Evolutionary conservation across 1,139 yeast genomes (phyloP), one percentile per base, ranked within the genome.

Genomic region (Pneumocystis jirovecii): DNA sequence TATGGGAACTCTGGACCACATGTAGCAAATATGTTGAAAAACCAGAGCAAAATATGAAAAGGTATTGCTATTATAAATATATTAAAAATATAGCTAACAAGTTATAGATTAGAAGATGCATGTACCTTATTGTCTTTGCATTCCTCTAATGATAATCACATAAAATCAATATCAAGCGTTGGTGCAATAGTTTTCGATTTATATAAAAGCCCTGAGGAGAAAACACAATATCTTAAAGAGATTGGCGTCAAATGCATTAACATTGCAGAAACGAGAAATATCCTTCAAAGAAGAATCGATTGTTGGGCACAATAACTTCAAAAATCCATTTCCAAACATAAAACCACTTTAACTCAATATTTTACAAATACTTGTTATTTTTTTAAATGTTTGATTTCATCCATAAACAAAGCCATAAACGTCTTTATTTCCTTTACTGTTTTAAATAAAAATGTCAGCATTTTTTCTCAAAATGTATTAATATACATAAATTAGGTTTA

Each of bases 1-100:
- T 66, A 25, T 61, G 61, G 45, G 68, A 65, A 60, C 35, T 65
- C 34, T 64, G 66, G 66, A 39, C 60, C 34, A 45, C 64, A 1
- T 65, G 64, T 42, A 60, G 64, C 8, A 62, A 50, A 17, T 64
- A 40, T 35, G 64, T 65, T 25, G 62, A 63, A 57, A 60, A 62
- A 60, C 65, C 67, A 3, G 67, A 65, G 37, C 57, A 42, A 21
- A 39, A 60, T 60, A 39, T 60, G 44, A 39, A 60, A 31, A 60
- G 25, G 61, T 31, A 25, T 31, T 10, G 7, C 21, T 42, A 42
- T 42, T 19, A 39, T 12, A 42, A 39, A 12, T 42, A 25, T 60
- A 21, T 39, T 60, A 19, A 60, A 15, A 31, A 19, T 8, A 25
- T 19, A 50, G 2, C 31, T 60, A 31, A 39, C 6, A 60, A 39